Evolutionary conservation across 2,329 filamentous ascomycete species (phyloP), one percentile per base, ranked within the genome.

Genomic region (Aspergillus caelatus): DNA sequence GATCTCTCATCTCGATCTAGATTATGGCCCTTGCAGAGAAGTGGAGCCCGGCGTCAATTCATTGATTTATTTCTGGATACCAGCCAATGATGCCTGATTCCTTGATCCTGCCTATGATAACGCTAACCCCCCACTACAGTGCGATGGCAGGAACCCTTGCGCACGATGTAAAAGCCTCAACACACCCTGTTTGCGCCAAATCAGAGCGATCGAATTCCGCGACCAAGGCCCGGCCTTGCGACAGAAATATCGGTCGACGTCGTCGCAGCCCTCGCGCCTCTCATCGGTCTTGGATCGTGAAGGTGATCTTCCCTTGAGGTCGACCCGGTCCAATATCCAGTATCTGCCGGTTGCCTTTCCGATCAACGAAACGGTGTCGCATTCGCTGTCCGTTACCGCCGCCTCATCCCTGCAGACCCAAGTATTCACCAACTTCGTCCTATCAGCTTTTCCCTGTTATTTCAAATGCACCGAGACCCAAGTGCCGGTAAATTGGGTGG

Each of bases 211-310:
- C 53, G 70, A 73, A 53, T 74, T 75, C 30, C 72, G 73, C 46
- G 71, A 78, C 65, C 73, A 77, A 66, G 71, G 66, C 43, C 70
- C 68, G 26, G 72, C 69, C 50, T 64, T 76, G 43, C 69, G 70
- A 28, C 67, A 71, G 56, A 68, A 68, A 41, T 75, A 70, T 61
- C 65, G 56, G 30, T 43, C 62, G 54, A 57, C 60, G 21, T 59
- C 60, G 21, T 59, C 65, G 7, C 66, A 19, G 56, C 61, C 10
- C 23, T 55, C 19, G 53, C 36, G 21, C 60, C 66, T 9, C 28
- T 34, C 14, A 28, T 14, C 19, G 12, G 12, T 21, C n/a, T 23
- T n/a, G 12, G 30, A 23, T 57, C 9, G 10, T 10, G 14, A 32
- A 43, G 16, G n/a, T 46, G 50, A 14, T 8, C 36, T 45, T 50